Percentiles rank a stretch among this genome's conserved stretches.
Conservation (phyloP, 2,329 filamentous ascomycete species). For the Acarospora socialis region DNA sequence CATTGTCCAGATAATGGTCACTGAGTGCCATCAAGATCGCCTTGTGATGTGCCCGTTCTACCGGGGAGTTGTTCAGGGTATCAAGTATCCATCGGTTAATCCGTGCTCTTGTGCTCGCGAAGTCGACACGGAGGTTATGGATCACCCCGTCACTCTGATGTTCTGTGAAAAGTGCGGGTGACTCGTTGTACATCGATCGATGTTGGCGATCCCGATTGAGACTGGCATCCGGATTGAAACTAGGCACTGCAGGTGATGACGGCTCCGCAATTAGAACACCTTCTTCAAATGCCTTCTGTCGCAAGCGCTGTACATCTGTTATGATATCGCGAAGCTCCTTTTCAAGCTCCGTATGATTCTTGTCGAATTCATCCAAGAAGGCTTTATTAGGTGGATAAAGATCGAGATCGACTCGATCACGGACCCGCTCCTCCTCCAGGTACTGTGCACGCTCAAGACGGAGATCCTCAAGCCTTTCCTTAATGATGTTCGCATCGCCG, state of each 20-base stretch:
- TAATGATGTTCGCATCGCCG: conserved; percentile 3
- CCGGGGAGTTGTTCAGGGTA: background rate
- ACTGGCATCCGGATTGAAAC: background rate
- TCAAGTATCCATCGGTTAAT: background rate
- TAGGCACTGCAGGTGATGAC: too few relatives aligned
- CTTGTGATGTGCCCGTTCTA: background rate
- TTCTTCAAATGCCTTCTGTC: background rate
- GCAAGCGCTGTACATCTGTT: background rate
- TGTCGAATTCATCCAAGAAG: background rate
- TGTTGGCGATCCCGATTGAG: background rate
- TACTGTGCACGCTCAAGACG: background rate
- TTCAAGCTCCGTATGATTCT: background rate
- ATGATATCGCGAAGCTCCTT: conserved; percentile 2
- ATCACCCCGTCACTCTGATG: background rate
- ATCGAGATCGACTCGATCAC: background rate
- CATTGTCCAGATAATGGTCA: background rate
- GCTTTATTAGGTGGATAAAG: conserved; percentile 1
- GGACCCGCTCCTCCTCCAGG: conserved; percentile 2
- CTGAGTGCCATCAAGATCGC: background rate
- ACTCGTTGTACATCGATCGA: background rate
- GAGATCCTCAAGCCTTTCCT: conserved; percentile 4
- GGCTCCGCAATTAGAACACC: background rate
- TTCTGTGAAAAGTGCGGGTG: background rate
- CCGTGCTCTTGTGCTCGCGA: background rate
- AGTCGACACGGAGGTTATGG: background rate